Base-by-base conservation (phyloP, 2,329 filamentous ascomycete species). In the Calonectria multiphialidica region DNA sequence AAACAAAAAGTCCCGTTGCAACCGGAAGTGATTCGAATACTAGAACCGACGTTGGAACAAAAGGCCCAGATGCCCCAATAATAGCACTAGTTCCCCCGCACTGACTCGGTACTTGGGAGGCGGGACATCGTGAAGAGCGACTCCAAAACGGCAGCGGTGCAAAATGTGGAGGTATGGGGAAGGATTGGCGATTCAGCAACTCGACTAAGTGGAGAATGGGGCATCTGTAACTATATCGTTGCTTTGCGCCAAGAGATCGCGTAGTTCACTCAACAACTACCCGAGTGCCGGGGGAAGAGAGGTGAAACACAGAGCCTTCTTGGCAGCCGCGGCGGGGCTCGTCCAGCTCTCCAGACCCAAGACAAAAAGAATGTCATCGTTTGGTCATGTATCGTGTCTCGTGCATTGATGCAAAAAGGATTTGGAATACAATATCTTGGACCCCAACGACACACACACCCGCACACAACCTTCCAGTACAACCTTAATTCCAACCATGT, bases 211-310 rank as follows among this genome's bases (percentile, higher is more conserved):
- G 53, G 53, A 40, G 53, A n/a, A 28, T 40, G 15, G 16, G 6
- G n/a, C 3, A 59, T n/a, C 7, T 40, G 53, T 40, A 16, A 59
- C 53, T 59, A 59, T 40, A 18, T 25, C 21, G 15, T 25, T 59
- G 53, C 53, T 40, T 40, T 40, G 53, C 16, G 53, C 53, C 33
- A 59, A 59, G 53, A 59, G 53, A 59, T 59, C 33, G 53, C 53
- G 33, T 37, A 40, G 21, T 7, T 21, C 33, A 23, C 21, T 40
- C 21, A 16, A 57, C 25, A 18, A 23, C 35, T 59, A 40, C 53
- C 53, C 53, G 53, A 59, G 35, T 15, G 4, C 53, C 53, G 53
- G 33, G 33, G 23, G 53, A 25, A 28, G 33, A 23, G 9, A 10
- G 21, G 23, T 59, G 53, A 59, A 40, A 59, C 53, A n/a, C 28